These are phyloP conservation scores for Penicillium maclennaniae DNA, from an alignment of 495 filamentous ascomycete genomes.

Conservation along the genomic window DNA sequence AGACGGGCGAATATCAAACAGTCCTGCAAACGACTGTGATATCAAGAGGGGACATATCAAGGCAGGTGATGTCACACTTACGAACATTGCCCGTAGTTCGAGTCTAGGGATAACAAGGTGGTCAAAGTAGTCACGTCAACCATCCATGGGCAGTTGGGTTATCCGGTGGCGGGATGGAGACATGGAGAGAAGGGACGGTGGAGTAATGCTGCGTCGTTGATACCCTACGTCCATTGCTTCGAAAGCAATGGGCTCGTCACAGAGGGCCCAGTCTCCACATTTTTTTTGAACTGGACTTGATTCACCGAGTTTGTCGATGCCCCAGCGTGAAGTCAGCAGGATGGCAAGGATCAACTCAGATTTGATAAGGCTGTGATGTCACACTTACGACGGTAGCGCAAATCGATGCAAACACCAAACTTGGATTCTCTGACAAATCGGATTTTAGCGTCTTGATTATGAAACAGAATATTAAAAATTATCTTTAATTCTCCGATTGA, in stretches of 20 bases:
- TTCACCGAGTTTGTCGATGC: constrained; percentile 13
- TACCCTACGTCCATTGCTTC: constrained; percentile 8
- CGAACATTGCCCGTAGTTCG: constrained; percentile 4
- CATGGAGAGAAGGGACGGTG: constrained; percentile 17
- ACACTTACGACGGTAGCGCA: too few species aligned
- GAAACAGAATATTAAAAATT: too few species aligned
- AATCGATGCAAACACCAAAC: neutral
- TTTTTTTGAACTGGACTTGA: constrained; percentile 10
- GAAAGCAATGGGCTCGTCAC: neutral
- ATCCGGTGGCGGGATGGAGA: constrained; percentile 20
- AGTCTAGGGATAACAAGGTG: constrained; percentile 2
- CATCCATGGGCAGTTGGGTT: neutral
- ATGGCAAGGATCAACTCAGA: constrained; percentile 8
- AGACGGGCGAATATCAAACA: neutral
- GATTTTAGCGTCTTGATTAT: neutral
- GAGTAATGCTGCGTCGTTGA: constrained; percentile 1
- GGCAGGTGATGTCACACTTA: constrained; percentile 39
- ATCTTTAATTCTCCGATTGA: too few species aligned
- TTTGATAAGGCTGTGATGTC: constrained; percentile 3
- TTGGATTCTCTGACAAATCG: neutral
- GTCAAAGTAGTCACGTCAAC: constrained; percentile 26
- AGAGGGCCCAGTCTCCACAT: constrained; percentile 12
- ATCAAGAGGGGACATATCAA: neutral
- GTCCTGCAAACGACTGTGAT: neutral
- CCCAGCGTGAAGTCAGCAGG: constrained; percentile 10